These are phyloP conservation scores for Gnomoniopsis sp. DNA, from an alignment of 2,329 filamentous ascomycete genomes.

Conservation along the genomic window DNA sequence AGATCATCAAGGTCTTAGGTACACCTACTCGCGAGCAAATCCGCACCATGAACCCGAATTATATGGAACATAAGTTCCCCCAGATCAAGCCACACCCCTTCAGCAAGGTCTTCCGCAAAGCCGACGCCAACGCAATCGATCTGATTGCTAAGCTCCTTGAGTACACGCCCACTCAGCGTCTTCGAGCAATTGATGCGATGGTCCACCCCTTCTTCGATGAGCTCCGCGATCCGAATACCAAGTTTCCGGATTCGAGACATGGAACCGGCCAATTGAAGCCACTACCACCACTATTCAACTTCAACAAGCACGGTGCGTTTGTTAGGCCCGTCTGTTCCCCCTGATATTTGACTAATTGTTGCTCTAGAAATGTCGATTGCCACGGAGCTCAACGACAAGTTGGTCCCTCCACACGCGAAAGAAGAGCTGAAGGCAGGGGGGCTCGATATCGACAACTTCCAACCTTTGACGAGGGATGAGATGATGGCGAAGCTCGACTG, in stretches of 20 bases:
- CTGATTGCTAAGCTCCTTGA: conserved; percentile 90
- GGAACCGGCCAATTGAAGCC: conserved; percentile 76
- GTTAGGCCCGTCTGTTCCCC: conserved; percentile 1
- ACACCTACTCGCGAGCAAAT: conserved; percentile 98
- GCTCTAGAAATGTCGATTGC: conserved; percentile 87
- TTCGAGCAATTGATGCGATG: conserved; percentile 94
- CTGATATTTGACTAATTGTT: conserved; percentile 21
- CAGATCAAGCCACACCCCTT: conserved; percentile 99
- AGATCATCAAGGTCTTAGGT: conserved; percentile 98
- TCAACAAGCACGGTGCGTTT: conserved; percentile 82
- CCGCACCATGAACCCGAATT: conserved; percentile 99
- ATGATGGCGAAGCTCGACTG: conserved; percentile 98
- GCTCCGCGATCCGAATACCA: conserved; percentile 84
- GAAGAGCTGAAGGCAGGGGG: conserved; percentile 70
- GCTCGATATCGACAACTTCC: conserved; percentile 91
- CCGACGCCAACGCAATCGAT: conserved; percentile 87
- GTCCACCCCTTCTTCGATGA: conserved; percentile 99
- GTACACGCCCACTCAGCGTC: conserved; percentile 94
- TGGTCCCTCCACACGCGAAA: conserved; percentile 82
- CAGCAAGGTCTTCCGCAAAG: conserved; percentile 98
- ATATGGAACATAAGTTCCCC: conserved; percentile 99
- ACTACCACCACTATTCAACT: conserved; percentile 86
- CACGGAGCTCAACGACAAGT: conserved; percentile 78
- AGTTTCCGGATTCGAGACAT: conserved; percentile 91
- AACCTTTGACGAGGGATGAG: conserved; percentile 84